phyloP scores from a whole-genome alignment of 495 filamentous ascomycete genomes.

The Aspergillus carlsbadensis region DNA sequence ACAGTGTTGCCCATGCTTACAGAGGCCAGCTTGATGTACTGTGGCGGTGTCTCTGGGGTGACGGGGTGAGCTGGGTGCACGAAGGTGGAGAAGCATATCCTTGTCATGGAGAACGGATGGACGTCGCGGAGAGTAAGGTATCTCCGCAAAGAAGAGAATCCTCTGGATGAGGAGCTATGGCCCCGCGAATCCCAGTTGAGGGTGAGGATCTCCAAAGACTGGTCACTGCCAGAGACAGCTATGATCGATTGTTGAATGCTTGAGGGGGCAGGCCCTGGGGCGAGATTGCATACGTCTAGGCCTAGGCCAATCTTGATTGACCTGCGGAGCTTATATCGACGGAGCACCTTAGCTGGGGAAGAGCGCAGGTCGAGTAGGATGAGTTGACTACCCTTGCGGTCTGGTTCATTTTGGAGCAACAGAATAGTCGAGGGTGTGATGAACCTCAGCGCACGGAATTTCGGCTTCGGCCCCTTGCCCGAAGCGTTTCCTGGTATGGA shows the following conservation, averaged over 20 bases:
- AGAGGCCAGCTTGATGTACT: constrained; percentile 78
- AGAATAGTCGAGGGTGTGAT: constrained; percentile 56
- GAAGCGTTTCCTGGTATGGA: constrained; percentile 43
- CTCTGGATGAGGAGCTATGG: constrained; percentile 13
- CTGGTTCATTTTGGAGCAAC: constrained; percentile 52
- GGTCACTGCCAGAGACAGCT: constrained; percentile 80
- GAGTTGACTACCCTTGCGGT: constrained; percentile 65
- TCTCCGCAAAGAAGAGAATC: constrained; percentile 57
- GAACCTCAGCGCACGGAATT: constrained; percentile 71
- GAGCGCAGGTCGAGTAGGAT: constrained; percentile 54
- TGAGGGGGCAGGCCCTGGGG: constrained; percentile 40
- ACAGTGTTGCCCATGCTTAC: constrained; percentile 82
- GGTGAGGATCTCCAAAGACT: constrained; percentile 74
- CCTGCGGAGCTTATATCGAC: constrained; percentile 54
- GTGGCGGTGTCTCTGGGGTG: constrained; percentile 44
- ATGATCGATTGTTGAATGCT: constrained; percentile 70
- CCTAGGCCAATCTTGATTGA: constrained; percentile 65
- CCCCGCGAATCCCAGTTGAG: constrained; percentile 56
- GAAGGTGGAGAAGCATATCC: constrained; percentile 75
- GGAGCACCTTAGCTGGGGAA: constrained; percentile 38
- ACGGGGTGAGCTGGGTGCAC: constrained; percentile 52
- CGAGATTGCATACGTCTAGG: constrained; percentile 70
- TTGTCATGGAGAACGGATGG: constrained; percentile 84
- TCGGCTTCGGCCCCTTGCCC: constrained; percentile 47
- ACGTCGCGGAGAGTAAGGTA: constrained; percentile 69